phyloP scores from a whole-genome alignment of 169 alveolate species.

The Cryptosporidium muris region DNA sequence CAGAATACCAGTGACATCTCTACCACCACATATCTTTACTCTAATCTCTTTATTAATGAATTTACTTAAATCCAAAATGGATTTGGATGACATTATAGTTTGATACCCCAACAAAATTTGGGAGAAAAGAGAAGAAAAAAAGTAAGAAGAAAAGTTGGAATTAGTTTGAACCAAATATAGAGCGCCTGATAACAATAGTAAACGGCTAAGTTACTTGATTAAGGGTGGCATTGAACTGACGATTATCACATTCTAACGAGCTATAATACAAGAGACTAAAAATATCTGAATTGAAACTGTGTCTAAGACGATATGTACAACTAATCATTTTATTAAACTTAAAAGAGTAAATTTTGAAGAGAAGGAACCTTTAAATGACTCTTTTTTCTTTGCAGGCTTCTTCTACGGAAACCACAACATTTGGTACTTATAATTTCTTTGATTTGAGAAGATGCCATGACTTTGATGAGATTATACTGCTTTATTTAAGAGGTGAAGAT shows the following conservation, averaged over 20 bases:
- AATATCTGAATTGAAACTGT: too few species aligned
- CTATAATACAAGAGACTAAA: too few species aligned
- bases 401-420: not conserved
- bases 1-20: constrained; percentile 86
- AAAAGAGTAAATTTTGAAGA: too few species aligned
- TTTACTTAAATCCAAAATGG: constrained; percentile 45
- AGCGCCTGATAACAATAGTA: too few species aligned
- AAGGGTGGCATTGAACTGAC: too few species aligned
- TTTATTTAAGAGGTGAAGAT: constrained; percentile 31
- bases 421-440: not conserved
- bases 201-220: too few species aligned
- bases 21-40: constrained; percentile 81
- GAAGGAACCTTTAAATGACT: too few species aligned
- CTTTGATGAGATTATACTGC: constrained; percentile 19
- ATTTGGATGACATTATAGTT: constrained; percentile 51
- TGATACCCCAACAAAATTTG: not conserved
- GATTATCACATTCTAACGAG: too few species aligned
- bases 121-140: not conserved
- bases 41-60: constrained; percentile 54
- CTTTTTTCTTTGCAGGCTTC: too few species aligned
- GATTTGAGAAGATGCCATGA: not conserved
- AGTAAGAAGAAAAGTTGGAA: not conserved
- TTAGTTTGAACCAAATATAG: too few species aligned
- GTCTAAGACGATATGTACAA: too few species aligned
- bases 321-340: too few species aligned